Conservation (phyloP, 1,139 yeast genomes). For the Saccharomyces hybrid region DNA sequence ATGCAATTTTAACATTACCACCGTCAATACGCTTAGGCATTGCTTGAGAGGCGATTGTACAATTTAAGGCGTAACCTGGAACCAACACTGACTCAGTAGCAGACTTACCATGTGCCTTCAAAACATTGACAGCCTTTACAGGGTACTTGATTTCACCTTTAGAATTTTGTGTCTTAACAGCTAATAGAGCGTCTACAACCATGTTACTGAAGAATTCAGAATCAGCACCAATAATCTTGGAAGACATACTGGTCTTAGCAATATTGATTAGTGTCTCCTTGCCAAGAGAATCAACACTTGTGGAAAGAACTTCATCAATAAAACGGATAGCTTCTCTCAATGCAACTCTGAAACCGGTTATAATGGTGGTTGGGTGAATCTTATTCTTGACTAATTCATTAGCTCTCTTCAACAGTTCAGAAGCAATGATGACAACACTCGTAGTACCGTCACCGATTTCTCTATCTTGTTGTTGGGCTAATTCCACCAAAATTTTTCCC, state of each 20-base stretch:
- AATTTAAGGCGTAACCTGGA: constrained; percentile 92
- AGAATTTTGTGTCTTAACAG: constrained; percentile 83
- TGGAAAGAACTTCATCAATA: constrained; percentile 77
- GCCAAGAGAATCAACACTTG: constrained; percentile 74
- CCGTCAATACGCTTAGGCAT: constrained; percentile 76
- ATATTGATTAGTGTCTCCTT: constrained; percentile 76
- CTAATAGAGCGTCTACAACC: constrained; percentile 94
- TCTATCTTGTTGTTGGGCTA: constrained; percentile 98
- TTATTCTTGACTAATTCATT: constrained; percentile 89
- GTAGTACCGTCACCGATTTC: constrained; percentile 99
- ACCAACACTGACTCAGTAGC: constrained; percentile 79
- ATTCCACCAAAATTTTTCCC: constrained; percentile 90
- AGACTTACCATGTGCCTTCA: constrained; percentile 96
- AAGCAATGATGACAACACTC: constrained; percentile 92
- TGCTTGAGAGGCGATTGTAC: constrained; percentile 97
- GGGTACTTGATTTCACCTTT: constrained; percentile 92
- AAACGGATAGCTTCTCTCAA: constrained; percentile 86
- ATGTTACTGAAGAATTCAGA: constrained; percentile 81
- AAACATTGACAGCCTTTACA: constrained; percentile 90
- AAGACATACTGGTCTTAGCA: constrained; percentile 95
- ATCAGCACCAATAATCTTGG: constrained; percentile 95
- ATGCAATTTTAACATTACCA: constrained; percentile 60
- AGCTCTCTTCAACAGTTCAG: constrained; percentile 87
- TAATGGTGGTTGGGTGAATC: constrained; percentile 95
- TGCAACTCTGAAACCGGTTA: constrained; percentile 93